These are phyloP conservation scores for Retiboletus flavoniger DNA, from an alignment of 1,284 basidiomycete species.

Conservation along the genomic window DNA sequence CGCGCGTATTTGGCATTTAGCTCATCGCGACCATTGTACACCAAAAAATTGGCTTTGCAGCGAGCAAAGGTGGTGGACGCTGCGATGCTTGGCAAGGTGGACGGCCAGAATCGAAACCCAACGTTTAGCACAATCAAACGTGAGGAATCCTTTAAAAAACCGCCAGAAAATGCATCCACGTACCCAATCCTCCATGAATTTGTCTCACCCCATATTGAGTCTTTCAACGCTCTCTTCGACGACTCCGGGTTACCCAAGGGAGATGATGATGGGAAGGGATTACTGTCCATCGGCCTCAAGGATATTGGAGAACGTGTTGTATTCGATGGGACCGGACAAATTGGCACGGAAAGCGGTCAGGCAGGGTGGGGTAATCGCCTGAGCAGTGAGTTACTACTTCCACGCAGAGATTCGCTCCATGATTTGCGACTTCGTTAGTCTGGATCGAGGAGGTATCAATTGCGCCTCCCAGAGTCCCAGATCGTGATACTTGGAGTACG, in stretches of 20 bases:
- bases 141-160: constrained; percentile 81
- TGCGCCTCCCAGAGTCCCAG: constrained; percentile 83
- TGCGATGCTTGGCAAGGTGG: constrained; percentile 39
- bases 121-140: constrained; percentile 87
- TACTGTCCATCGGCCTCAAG: constrained; percentile 78
- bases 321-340: constrained; percentile 76
- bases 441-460: constrained; percentile 89
- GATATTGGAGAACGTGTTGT: constrained; percentile 90
- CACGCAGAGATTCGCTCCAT: constrained; percentile 15
- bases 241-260: constrained; percentile 72
- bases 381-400: constrained; percentile 58
- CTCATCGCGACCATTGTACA: constrained; percentile 11
- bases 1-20: constrained; percentile 21
- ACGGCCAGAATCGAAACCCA: constrained; percentile 32
- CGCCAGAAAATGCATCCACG: constrained; percentile 67
- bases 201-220: constrained; percentile 91
- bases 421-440: constrained; percentile 48
- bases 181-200: constrained; percentile 91
- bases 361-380: constrained; percentile 78
- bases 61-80: background rate
- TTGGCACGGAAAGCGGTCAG: constrained; percentile 52
- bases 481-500: constrained; percentile 73
- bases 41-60: constrained; percentile 12
- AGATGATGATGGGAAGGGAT: constrained; percentile 75
- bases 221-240: constrained; percentile 95